These are phyloP conservation scores for Tolypocladium album DNA, from an alignment of 2,329 filamentous ascomycete genomes.

Conservation along the genomic window DNA sequence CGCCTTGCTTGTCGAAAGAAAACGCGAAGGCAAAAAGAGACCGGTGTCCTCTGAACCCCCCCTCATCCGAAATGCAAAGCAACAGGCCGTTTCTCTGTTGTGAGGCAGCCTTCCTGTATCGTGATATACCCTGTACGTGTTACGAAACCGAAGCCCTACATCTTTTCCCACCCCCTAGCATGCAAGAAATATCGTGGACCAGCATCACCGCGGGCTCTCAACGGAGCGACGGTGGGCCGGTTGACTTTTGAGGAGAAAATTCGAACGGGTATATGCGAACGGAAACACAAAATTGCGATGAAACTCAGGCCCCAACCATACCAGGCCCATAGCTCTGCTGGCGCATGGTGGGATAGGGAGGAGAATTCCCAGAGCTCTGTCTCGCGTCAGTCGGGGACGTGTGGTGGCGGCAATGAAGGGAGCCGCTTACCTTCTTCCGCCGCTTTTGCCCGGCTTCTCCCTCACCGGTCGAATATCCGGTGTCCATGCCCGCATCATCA, in stretches of 20 bases:
- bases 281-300: slow-evolving; percentile 1
- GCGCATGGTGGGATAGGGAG: slow-evolving; percentile 32
- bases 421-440: slow-evolving; percentile 48
- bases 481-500: slow-evolving; percentile 47
- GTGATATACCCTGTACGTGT: slow-evolving; percentile 18
- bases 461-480: slow-evolving; percentile 62
- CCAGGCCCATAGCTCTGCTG: slow-evolving; percentile 47
- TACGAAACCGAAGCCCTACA: slow-evolving; percentile 9
- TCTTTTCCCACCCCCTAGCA: background rate
- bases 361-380: slow-evolving; percentile 35
- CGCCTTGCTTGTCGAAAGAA: slow-evolving; percentile 19
- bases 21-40: slow-evolving; percentile 8
- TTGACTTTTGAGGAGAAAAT: background rate
- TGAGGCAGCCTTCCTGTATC: slow-evolving; percentile 13
- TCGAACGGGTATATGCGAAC: slow-evolving; percentile 1
- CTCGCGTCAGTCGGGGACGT: slow-evolving; percentile 11
- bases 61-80: slow-evolving; percentile 5
- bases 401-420: slow-evolving; percentile 1
- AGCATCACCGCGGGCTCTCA: background rate
- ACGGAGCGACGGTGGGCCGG: background rate
- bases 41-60: background rate
- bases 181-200: background rate
- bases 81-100: background rate
- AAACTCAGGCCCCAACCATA: slow-evolving; percentile 43
- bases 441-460: slow-evolving; percentile 56